phyloP scores from a whole-genome alignment of 768 basidiomycete genomes.

The Lanmaoa rubissima region DNA sequence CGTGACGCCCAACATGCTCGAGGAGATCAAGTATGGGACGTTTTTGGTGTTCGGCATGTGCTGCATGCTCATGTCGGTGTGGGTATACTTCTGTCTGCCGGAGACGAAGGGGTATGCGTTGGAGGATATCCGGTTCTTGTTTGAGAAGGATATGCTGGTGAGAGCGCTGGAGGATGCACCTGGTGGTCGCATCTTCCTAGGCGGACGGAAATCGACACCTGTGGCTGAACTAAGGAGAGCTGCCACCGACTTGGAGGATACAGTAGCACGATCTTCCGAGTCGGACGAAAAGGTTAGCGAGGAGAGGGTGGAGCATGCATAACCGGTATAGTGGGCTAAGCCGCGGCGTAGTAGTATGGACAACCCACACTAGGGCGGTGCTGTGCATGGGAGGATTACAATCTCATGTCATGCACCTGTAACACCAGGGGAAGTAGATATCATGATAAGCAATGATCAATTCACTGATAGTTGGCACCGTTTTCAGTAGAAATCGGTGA shows the following conservation, averaged over 20 bases:
- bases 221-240: slow-evolving; percentile 27
- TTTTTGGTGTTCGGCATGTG: slow-evolving; percentile 33
- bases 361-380: no score
- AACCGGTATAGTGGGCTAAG: not conserved
- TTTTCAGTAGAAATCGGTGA: no score
- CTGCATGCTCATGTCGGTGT: slow-evolving; percentile 34
- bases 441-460: no score
- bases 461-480: no score
- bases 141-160: slow-evolving; percentile 33
- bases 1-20: slow-evolving; percentile 38
- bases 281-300: not conserved
- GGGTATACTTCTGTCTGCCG: slow-evolving; percentile 39
- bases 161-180: slow-evolving; percentile 37
- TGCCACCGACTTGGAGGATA: not conserved
- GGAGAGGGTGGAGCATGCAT: not conserved
- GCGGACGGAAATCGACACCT: slow-evolving; percentile 24
- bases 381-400: no score
- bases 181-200: slow-evolving; percentile 31
- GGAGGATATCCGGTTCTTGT: slow-evolving; percentile 40
- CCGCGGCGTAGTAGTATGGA: no score
- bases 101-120: slow-evolving; percentile 41
- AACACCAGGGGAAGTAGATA: no score
- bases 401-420: not conserved
- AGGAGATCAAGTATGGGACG: slow-evolving; percentile 31
- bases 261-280: not conserved